These are phyloP conservation scores for Coemansia sp. DNA, from an alignment of 192 early-diverging fungal genomes.

Conservation along the genomic window DNA sequence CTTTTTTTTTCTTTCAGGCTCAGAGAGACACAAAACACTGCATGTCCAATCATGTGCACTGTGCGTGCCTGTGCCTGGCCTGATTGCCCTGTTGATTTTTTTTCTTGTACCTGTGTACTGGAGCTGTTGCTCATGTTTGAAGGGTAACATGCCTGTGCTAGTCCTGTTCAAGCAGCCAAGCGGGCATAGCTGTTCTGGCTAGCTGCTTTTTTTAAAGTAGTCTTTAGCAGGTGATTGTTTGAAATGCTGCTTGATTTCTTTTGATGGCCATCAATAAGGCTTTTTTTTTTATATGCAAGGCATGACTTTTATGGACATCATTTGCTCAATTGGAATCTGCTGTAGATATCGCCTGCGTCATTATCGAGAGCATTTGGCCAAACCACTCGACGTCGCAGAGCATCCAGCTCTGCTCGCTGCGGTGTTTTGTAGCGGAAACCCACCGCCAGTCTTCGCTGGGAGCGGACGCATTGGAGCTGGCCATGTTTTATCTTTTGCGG, in stretches of 20 bases:
- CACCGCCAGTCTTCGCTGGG: conserved; percentile 47
- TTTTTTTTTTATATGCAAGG: conserved; percentile 5
- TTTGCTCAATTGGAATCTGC: not conserved
- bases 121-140: no score
- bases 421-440: conserved; percentile 52
- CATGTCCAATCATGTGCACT: conserved; percentile 17
- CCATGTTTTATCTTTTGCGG: conserved; percentile 49
- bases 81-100: conserved; percentile 2
- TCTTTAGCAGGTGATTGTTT: no score
- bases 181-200: no score
- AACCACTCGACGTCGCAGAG: conserved; percentile 49
- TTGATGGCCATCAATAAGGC: not conserved
- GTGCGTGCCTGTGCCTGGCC: conserved; percentile 13
- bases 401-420: conserved; percentile 51
- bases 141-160: no score
- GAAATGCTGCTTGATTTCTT: conserved; percentile 2
- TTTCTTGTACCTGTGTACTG: no score
- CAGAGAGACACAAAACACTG: not conserved
- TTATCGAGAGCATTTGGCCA: conserved; percentile 54
- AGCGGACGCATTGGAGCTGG: conserved; percentile 43
- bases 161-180: no score
- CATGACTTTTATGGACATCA: not conserved
- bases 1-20: not conserved
- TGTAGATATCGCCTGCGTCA: conserved; percentile 49
- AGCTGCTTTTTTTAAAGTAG: not conserved